Conservation (phyloP, 306 rosid species). For the Lotus japonicus region DNA sequence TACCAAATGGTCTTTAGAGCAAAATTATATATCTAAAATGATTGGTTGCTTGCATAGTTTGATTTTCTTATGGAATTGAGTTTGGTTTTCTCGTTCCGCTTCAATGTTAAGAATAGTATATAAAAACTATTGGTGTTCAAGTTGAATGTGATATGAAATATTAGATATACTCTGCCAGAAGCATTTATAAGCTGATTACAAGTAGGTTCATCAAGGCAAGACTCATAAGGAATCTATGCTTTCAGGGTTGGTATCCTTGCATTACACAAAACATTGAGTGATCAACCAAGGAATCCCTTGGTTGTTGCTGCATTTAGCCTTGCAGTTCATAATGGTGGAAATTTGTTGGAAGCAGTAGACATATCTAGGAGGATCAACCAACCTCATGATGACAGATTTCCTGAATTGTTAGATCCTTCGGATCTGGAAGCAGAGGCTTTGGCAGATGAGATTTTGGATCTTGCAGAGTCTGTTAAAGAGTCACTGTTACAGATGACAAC, state of each 20-base stretch:
- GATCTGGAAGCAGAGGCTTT: slow-evolving; percentile 33
- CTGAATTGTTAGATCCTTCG: slow-evolving; percentile 55
- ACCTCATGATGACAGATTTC: slow-evolving; percentile 48
- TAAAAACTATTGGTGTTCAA: background rate
- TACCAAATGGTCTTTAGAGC: too few species aligned
- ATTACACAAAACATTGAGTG: slow-evolving; percentile 63
- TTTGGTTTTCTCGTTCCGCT: background rate
- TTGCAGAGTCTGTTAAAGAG: slow-evolving; percentile 42
- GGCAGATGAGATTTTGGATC: slow-evolving; percentile 45
- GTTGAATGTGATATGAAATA: slow-evolving; percentile 3
- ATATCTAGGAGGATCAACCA: slow-evolving; percentile 58
- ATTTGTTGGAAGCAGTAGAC: slow-evolving; percentile 54
- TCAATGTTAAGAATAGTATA: background rate
- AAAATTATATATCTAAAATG: background rate
- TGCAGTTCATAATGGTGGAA: slow-evolving; percentile 78
- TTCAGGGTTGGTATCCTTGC: slow-evolving; percentile 86
- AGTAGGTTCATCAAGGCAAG: slow-evolving; percentile 21
- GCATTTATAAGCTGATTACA: slow-evolving; percentile 8
- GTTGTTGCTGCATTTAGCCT: slow-evolving; percentile 83
- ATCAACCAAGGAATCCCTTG: slow-evolving; percentile 55
- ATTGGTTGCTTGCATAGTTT: background rate
- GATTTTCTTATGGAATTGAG: too few species aligned
- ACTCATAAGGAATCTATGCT: slow-evolving; percentile 29
- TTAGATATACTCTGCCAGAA: background rate
- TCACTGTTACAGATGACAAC: slow-evolving; percentile 62